These are phyloP conservation scores for Penicillium sp. DNA, from an alignment of 2,329 filamentous ascomycete species.

Conservation along the genomic window DNA sequence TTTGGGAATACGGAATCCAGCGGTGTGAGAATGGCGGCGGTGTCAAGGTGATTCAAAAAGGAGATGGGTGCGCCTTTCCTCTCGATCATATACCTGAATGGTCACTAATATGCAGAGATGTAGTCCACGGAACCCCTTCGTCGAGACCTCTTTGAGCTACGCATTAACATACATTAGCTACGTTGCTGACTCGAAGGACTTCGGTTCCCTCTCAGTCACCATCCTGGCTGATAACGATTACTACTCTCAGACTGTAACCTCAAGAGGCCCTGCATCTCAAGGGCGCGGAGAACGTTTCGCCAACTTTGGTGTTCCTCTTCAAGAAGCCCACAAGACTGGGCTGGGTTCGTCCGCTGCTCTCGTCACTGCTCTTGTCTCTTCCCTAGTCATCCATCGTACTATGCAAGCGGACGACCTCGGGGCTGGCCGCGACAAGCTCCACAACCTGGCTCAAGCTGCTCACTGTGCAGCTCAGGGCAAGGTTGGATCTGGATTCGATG, in stretches of 20 bases:
- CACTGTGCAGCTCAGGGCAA: slow-evolving; percentile 97
- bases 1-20: slow-evolving; percentile 82
- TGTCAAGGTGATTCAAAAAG: slow-evolving; percentile 67
- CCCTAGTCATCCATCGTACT: slow-evolving; percentile 43
- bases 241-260: slow-evolving; percentile 67
- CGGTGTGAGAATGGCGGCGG: slow-evolving; percentile 67
- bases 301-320: slow-evolving; percentile 69
- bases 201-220: slow-evolving; percentile 68
- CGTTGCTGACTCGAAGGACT: slow-evolving; percentile 47
- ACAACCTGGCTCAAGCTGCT: slow-evolving; percentile 89
- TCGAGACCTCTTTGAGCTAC: slow-evolving; percentile 86
- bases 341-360: slow-evolving; percentile 91
- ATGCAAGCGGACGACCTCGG: slow-evolving; percentile 43
- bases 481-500: slow-evolving; percentile 91
- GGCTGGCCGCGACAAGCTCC: slow-evolving; percentile 58
- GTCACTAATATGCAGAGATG: slow-evolving; percentile 17
- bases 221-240: slow-evolving; percentile 96
- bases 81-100: background rate
- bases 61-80: slow-evolving; percentile 30
- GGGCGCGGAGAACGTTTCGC: slow-evolving; percentile 57
- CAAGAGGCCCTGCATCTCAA: slow-evolving; percentile 31
- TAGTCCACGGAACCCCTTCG: slow-evolving; percentile 70
- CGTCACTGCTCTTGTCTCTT: slow-evolving; percentile 71
- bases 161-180: slow-evolving; percentile 70
- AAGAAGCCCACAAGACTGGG: slow-evolving; percentile 86